Conservation (phyloP, 108 stramenopile species). For the Aureococcus anophagefferens region DNA sequence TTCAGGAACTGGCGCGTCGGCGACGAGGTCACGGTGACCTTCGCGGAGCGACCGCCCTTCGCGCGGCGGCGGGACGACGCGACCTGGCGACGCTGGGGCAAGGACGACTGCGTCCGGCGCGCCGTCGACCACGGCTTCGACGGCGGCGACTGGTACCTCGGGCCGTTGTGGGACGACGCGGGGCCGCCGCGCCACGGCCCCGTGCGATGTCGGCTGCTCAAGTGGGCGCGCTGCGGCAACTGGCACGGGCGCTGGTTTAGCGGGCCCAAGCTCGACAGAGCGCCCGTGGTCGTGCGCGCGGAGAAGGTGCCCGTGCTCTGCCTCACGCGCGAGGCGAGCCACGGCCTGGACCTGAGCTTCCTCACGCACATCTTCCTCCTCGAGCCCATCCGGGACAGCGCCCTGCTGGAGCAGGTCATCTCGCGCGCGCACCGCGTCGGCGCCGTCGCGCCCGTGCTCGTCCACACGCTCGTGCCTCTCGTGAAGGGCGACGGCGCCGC, state of each 20-base stretch:
- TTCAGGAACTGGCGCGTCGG: neutral
- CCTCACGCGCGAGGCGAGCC: conserved; percentile 51
- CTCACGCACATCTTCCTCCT: conserved; percentile 68
- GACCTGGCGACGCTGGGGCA: conserved; percentile 32
- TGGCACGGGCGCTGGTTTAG: conserved; percentile 42
- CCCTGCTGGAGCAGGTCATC: conserved; percentile 60
- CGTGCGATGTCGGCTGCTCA: conserved; percentile 11
- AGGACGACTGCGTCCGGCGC: conserved; percentile 29
- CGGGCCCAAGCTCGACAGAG: conserved; percentile 27
- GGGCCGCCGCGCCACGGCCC: neutral
- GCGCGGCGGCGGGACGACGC: conserved; percentile 8
- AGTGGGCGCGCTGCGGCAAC: conserved; percentile 41
- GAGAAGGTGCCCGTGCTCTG: conserved; percentile 50
- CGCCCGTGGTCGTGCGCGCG: conserved; percentile 7
- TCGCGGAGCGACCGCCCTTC: neutral
- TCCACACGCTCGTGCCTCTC: conserved; percentile 41
- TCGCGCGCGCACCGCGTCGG: conserved; percentile 68
- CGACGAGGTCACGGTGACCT: neutral
- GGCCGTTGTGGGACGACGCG: conserved; percentile 42
- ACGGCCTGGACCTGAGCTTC: conserved; percentile 65
- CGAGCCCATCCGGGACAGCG: conserved; percentile 62
- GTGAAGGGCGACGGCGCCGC: neutral
- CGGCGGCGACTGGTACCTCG: conserved; percentile 39
- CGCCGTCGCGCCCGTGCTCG: conserved; percentile 50
- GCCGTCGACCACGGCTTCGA: conserved; percentile 13